Evolutionary conservation across 164 flowering plant species (phyloP), one percentile per base, ranked within the genome.

Genomic region (Aristolochia californica): DNA sequence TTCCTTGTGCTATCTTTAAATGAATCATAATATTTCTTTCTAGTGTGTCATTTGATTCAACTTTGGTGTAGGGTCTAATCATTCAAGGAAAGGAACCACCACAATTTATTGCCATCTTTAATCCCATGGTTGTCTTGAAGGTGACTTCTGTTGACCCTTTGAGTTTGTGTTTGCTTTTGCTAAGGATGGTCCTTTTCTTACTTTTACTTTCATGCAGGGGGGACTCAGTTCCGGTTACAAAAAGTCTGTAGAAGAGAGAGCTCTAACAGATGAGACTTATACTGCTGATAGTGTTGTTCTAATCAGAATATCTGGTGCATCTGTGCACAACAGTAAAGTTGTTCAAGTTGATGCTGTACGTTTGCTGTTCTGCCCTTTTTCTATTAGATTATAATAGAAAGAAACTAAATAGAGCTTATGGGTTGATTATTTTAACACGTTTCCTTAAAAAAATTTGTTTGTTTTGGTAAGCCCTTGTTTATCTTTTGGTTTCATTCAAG

Each of bases 71-170:
- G 99, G 99, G 97, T 58, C 87, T 82, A 47, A 67, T 94, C 64
- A 76, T 70, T 64, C 83, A 94, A 78, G 97, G 91, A 51, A 90
- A 84, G 79, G 97, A 94, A 68, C 93, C 99, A 47, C 94, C 97
- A 49, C 99, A 94, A 58, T 94, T 94, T 58, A 63, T 94, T 68
- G 91, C 99, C 15, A 73, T 94, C 67, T 94, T 91, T 73, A 85
- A 94, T 70, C 97, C 95, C 50, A 84, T 90, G 96, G 83, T 91
- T 57, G 70, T 88, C 52, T 78, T 94, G 21, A 94, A 90, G 99
- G 99, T 90, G 80, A 25, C 47, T 14, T n/a, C 48, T 43, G 56
- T 61, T 51, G 43, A 20, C 26, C 47, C 38, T 21, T 11, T 22
- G 18, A 26, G 18, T 17, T 24, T 21, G 24, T 40, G 24, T 55